Percentiles rank a stretch among this genome's conserved stretches.
Evolutionary conservation across 1,139 yeast species (phyloP).

Genomic region (Groenewaldozyma sp.): DNA sequence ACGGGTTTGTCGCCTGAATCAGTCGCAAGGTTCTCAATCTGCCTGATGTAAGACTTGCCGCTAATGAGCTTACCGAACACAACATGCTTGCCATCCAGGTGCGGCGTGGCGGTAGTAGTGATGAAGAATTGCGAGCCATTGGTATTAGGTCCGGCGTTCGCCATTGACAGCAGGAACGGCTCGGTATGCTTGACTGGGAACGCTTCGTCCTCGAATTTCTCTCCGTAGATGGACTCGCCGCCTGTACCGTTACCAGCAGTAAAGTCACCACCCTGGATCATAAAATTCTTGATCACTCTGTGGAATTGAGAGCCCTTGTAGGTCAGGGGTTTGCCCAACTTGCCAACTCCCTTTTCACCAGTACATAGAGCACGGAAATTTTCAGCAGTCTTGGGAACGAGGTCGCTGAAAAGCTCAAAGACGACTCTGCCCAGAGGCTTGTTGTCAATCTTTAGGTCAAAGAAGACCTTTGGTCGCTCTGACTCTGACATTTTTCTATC

Average conservation of each 20-base stretch:
- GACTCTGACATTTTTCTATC: no score
- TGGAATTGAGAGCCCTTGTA: conserved; percentile 83
- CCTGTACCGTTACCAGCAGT: conserved; percentile 87
- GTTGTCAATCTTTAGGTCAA: conserved; percentile 65
- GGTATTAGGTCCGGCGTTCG: conserved; percentile 91
- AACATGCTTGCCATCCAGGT: conserved; percentile 89
- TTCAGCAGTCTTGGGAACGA: conserved; percentile 89
- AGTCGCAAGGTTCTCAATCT: conserved; percentile 62
- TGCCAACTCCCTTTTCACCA: conserved; percentile 72
- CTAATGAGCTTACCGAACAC: conserved; percentile 85
- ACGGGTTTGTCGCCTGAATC: conserved; percentile 56
- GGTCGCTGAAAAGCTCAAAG: conserved; percentile 50
- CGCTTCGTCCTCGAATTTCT: conserved; percentile 82
- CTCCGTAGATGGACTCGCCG: conserved; percentile 95
- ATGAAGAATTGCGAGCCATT: conserved; percentile 95
- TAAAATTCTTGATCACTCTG: conserved; percentile 60
- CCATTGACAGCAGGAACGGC: conserved; percentile 91
- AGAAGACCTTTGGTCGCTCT: conserved; percentile 48
- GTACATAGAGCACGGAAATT: conserved; percentile 87
- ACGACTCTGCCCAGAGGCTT: conserved; percentile 38
- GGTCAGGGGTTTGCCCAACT: conserved; percentile 52
- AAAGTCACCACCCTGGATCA: conserved; percentile 76
- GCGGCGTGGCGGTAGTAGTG: conserved; percentile 73
- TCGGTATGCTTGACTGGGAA: conserved; percentile 51
- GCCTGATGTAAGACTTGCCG: conserved; percentile 75